These are phyloP conservation scores for Adansonia gregorii DNA, from an alignment of 441 rosid species.

Conservation along the genomic window DNA sequence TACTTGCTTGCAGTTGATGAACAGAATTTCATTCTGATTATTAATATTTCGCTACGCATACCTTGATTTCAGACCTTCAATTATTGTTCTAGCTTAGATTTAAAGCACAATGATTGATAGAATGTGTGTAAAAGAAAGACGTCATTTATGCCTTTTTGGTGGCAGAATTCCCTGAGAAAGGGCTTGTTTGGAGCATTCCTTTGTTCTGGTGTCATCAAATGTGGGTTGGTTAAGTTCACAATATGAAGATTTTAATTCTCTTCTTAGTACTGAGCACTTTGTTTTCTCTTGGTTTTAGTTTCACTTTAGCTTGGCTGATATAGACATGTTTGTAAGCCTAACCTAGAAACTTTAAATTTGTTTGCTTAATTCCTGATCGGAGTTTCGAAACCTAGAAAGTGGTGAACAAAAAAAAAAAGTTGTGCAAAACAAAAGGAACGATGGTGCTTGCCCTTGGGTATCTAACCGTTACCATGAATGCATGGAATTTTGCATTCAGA, in stretches of 20 bases:
- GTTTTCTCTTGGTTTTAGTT: not conserved
- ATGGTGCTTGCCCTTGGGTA: not conserved
- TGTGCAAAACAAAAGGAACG: constrained; percentile 34
- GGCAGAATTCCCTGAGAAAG: not conserved
- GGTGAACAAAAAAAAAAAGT: constrained; percentile 28
- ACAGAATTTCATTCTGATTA: not conserved
- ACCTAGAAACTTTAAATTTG: not conserved
- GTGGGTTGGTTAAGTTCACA: not conserved
- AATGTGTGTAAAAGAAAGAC: not conserved
- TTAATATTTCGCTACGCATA: not conserved
- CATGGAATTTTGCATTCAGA: constrained; percentile 54
- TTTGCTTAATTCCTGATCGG: not conserved
- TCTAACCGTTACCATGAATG: constrained; percentile 84
- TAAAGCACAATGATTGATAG: not conserved
- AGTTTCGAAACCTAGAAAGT: not conserved
- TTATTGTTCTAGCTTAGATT: not conserved
- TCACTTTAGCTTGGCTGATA: constrained; percentile 7
- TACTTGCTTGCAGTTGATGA: not conserved
- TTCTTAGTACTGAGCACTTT: not conserved
- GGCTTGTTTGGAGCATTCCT: not conserved
- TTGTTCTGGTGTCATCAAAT: not conserved
- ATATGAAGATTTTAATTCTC: not conserved
- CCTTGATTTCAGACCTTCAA: not conserved
- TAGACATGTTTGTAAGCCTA: not conserved
- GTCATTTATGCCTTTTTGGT: not conserved